A percentile compares a stretch with the other conserved stretches of the same genome.
Evolutionary conservation across 1,139 yeast genomes (phyloP).

Genomic region (Yamadazyma aaseri): DNA sequence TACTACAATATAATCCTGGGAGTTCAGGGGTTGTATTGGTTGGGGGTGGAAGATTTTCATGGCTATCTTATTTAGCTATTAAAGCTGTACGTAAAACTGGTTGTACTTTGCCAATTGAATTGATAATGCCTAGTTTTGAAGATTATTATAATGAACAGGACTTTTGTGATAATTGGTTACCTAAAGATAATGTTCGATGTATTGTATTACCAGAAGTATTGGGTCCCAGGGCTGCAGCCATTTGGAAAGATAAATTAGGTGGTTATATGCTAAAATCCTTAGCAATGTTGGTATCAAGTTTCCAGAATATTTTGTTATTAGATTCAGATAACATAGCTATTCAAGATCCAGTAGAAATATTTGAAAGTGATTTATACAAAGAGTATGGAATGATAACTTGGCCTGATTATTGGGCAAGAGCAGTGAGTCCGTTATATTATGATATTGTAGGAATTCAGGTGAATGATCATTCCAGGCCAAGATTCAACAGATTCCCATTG

Average conservation of each 20-base stretch:
- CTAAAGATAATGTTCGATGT: conserved; percentile 24
- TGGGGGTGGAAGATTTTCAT: conserved; percentile 36
- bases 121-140: conserved; percentile 27
- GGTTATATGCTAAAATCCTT: conserved; percentile 27
- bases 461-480: conserved; percentile 23
- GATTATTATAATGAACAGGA: conserved; percentile 26
- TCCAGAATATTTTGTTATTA: conserved; percentile 40
- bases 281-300: conserved; percentile 39
- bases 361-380: conserved; percentile 53
- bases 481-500: conserved; percentile 23
- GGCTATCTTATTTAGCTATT: conserved; percentile 35
- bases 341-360: conserved; percentile 40
- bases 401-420: conserved; percentile 84
- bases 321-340: conserved; percentile 44
- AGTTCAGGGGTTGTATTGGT: conserved; percentile 32
- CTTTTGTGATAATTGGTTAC: conserved; percentile 23
- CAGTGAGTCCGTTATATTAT: conserved; percentile 67
- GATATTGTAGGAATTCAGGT: conserved; percentile 55
- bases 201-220: conserved; percentile 31
- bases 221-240: conserved; percentile 27
- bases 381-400: conserved; percentile 64
- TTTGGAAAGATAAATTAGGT: conserved; percentile 24
- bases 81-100: conserved; percentile 31
- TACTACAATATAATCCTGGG: conserved; percentile 21
- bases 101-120: conserved; percentile 32